Conservation (phyloP, 2,329 filamentous ascomycete species). For the Exophiala viscosa region DNA sequence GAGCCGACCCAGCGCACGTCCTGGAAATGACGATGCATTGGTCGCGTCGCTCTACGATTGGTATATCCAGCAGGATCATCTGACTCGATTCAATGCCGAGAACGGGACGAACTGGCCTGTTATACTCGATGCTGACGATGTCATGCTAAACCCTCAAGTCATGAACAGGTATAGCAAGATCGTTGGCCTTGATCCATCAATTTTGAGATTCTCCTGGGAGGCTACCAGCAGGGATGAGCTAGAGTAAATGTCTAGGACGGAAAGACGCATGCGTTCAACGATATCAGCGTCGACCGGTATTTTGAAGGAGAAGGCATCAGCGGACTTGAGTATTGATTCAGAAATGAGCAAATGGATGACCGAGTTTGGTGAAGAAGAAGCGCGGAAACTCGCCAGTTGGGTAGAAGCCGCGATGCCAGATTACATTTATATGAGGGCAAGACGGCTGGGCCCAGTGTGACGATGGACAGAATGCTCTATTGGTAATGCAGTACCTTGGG, state of each 20-base stretch:
- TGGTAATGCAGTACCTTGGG: too few species aligned
- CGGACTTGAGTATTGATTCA: conserved; percentile 33
- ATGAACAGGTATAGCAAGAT: conserved; percentile 31
- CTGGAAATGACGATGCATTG: conserved; percentile 33
- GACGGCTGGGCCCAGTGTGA: too few species aligned
- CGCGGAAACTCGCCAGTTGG: conserved; percentile 28
- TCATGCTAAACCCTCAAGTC: conserved; percentile 35
- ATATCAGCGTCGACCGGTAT: conserved; percentile 34
- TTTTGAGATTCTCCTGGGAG: conserved; percentile 35
- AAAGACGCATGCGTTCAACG: conserved; percentile 30
- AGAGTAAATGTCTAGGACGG: conserved; percentile 10
- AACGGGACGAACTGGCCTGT: conserved; percentile 23
- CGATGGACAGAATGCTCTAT: too few species aligned
- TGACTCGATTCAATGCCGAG: neutral
- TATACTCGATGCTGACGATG: conserved; percentile 39
- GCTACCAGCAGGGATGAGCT: conserved; percentile 15
- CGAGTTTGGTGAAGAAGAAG: conserved; percentile 33
- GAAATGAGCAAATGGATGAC: conserved; percentile 37
- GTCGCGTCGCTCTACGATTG: conserved; percentile 37
- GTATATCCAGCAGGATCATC: conserved; percentile 29
- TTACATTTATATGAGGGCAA: conserved; percentile 38
- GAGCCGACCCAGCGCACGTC: conserved; percentile 21
- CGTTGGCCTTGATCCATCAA: conserved; percentile 34
- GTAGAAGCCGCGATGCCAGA: conserved; percentile 37
- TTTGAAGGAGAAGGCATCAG: conserved; percentile 32